Conservation (phyloP, 2,329 filamentous ascomycete genomes). For the Thelonectria rubi region DNA sequence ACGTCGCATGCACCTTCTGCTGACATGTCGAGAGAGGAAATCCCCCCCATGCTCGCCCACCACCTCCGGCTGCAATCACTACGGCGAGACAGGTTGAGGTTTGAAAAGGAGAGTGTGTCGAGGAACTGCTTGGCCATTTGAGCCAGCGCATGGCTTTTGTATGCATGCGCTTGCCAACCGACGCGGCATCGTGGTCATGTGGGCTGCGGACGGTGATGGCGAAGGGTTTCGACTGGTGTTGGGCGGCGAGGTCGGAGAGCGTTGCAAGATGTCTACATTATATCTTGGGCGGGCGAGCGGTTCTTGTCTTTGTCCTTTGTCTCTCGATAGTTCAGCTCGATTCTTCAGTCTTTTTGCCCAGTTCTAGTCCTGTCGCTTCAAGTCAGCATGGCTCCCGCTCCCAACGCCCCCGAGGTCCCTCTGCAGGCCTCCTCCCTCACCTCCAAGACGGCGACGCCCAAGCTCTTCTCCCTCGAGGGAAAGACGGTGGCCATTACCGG, state of each 20-base stretch:
- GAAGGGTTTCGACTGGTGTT: neutral
- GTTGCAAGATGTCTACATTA: neutral
- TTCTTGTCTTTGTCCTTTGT: neutral
- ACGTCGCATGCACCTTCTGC: constrained; percentile 18
- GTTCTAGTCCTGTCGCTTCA: neutral
- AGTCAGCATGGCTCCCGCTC: constrained; percentile 39
- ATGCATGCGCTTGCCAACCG: neutral
- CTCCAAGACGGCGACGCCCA: constrained; percentile 38
- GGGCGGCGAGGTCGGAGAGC: neutral
- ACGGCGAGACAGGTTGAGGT: neutral
- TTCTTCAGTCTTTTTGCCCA: neutral
- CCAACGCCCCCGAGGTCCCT: constrained; percentile 42
- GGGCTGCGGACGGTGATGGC: too few species aligned
- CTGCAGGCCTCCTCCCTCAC: constrained; percentile 45
- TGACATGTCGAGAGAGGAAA: neutral
- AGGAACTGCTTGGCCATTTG: too few species aligned
- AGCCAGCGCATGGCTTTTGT: too few species aligned
- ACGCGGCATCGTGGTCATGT: neutral
- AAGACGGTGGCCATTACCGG: constrained; percentile 60
- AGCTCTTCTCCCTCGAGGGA: constrained; percentile 56
- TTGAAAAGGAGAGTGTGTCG: too few species aligned
- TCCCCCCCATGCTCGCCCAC: neutral
- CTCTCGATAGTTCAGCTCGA: neutral
- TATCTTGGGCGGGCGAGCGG: constrained; percentile 7
- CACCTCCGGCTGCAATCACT: constrained; percentile 33